Conservation (phyloP, 2,329 filamentous ascomycete genomes). For the Beauveria medogensis region DNA sequence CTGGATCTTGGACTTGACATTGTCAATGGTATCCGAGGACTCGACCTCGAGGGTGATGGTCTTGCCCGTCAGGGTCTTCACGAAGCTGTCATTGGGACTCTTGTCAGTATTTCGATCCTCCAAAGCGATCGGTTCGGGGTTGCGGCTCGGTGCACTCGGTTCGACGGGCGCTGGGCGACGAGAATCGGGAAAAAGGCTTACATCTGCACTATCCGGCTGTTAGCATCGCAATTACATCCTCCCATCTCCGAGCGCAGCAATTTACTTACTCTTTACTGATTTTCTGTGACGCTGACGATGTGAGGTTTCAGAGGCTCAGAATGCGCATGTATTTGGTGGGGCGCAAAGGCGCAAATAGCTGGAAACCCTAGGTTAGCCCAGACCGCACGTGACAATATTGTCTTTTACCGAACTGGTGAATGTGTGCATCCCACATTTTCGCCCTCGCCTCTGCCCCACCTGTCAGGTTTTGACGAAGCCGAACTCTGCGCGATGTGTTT, state of each 20-base stretch:
- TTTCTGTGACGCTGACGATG: constrained; percentile 42
- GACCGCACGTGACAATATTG: constrained; percentile 22
- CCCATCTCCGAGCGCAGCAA: not conserved
- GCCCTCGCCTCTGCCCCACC: not conserved
- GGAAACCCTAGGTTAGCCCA: constrained; percentile 30
- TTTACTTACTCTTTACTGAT: constrained; percentile 51
- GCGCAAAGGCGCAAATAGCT: constrained; percentile 22
- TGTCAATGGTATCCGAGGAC: constrained; percentile 98
- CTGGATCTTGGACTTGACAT: constrained; percentile 99
- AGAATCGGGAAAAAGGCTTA: constrained; percentile 42
- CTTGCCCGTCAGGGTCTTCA: constrained; percentile 99
- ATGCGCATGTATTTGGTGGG: constrained; percentile 38
- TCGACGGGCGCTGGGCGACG: constrained; percentile 13
- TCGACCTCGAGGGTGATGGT: constrained; percentile 84
- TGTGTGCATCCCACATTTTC: constrained; percentile 3
- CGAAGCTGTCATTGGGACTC: constrained; percentile 61
- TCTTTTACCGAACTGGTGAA: not conserved
- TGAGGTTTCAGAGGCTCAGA: constrained; percentile 29
- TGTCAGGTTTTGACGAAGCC: not conserved
- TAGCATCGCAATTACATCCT: constrained; percentile 31
- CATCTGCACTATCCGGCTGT: constrained; percentile 72
- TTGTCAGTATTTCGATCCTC: constrained; percentile 7
- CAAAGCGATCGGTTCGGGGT: not conserved
- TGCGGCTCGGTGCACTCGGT: not conserved
- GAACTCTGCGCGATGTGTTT: not conserved